Evolutionary conservation across 1,139 yeast genomes (phyloP).

Genomic region (Suhomyces bokatorum): DNA sequence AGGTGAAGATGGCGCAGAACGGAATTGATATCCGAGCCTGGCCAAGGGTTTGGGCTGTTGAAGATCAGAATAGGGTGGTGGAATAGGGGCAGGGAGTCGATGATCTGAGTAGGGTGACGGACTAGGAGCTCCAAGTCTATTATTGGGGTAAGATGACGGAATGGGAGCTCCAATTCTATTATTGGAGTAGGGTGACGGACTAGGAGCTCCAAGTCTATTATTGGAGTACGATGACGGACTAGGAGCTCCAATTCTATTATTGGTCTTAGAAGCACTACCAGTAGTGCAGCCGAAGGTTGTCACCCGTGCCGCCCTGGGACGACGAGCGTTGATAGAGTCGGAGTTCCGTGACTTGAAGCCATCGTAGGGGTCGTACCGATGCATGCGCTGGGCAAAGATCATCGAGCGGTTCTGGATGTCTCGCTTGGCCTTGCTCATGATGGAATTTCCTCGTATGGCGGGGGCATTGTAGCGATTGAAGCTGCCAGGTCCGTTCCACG

Average conservation of each 20-base stretch:
- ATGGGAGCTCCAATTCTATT: no score
- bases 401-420: constrained; percentile 36
- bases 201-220: no score
- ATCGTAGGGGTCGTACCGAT: constrained; percentile 28
- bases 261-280: neutral
- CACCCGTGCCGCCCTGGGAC: constrained; percentile 1
- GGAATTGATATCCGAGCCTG: neutral
- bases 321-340: constrained; percentile 8
- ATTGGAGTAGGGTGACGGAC: neutral
- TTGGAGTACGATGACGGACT: neutral
- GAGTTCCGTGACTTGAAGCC: constrained; percentile 18
- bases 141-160: neutral
- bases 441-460: constrained; percentile 23
- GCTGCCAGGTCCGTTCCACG: constrained; percentile 12
- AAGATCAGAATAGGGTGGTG: neutral
- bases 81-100: no score
- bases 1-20: neutral
- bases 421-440: constrained; percentile 36
- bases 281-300: constrained; percentile 3
- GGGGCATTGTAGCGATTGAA: constrained; percentile 7
- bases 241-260: no score
- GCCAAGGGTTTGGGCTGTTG: neutral
- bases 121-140: no score
- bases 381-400: constrained; percentile 29
- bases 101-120: neutral